Percentiles rank a stretch among this genome's conserved stretches.
Evolutionary conservation across 805 yeast genomes (phyloP).

Genomic region (Myxozyma neglecta): DNA sequence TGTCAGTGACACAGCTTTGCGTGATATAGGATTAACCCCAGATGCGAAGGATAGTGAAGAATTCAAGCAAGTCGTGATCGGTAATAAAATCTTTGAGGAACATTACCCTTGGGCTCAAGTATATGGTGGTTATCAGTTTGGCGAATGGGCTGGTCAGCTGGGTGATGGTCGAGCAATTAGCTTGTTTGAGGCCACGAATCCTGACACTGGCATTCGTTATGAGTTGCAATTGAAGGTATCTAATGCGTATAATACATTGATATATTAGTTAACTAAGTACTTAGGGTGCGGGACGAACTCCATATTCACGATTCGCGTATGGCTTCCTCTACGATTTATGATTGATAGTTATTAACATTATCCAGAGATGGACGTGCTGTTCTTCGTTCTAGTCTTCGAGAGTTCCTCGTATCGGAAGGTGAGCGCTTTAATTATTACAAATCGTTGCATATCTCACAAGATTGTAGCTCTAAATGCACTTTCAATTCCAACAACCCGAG

Average conservation of each 20-base stretch:
- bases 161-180: constrained; percentile 94
- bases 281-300: constrained; percentile 87
- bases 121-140: constrained; percentile 96
- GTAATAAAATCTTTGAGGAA: constrained; percentile 51
- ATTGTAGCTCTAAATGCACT: constrained; percentile 55
- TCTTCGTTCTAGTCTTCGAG: constrained; percentile 81
- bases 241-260: neutral
- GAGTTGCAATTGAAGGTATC: constrained; percentile 65
- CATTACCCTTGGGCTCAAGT: constrained; percentile 81
- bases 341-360: neutral
- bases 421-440: neutral
- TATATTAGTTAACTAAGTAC: neutral
- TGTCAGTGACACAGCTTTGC: constrained; percentile 59
- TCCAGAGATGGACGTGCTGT: constrained; percentile 84
- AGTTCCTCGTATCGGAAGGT: constrained; percentile 81
- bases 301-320: constrained; percentile 82
- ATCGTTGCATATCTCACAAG: neutral
- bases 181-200: constrained; percentile 66
- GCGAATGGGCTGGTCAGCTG: constrained; percentile 92
- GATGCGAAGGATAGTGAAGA: constrained; percentile 46
- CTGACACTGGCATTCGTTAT: constrained; percentile 45
- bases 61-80: constrained; percentile 60
- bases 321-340: neutral
- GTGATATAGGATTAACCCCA: constrained; percentile 56
- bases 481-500: constrained; percentile 85